These are phyloP conservation scores for Aspergillus olivimuriae DNA, from an alignment of 495 filamentous ascomycete species.

Conservation along the genomic window DNA sequence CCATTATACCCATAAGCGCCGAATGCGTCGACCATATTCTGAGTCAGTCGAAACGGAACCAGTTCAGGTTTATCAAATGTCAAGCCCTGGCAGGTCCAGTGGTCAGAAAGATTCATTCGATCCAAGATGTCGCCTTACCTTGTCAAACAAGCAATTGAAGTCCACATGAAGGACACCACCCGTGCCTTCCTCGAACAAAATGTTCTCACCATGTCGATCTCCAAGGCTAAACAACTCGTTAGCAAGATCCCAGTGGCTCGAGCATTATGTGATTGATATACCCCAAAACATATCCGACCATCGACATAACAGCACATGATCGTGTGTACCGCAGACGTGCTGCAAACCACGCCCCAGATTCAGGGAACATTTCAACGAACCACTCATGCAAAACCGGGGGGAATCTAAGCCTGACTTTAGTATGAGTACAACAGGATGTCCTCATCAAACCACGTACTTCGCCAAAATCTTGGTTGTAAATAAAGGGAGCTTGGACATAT, in stretches of 20 bases:
- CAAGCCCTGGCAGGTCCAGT: slow-evolving; percentile 49
- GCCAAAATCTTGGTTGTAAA: slow-evolving; percentile 63
- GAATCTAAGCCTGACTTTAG: no score
- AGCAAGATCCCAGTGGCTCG: not conserved
- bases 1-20: slow-evolving; percentile 85
- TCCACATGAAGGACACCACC: slow-evolving; percentile 96
- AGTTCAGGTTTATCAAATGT: slow-evolving; percentile 92
- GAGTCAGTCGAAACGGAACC: slow-evolving; percentile 96
- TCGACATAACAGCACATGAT: slow-evolving; percentile 94
- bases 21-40: slow-evolving; percentile 97
- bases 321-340: slow-evolving; percentile 88
- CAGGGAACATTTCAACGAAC: slow-evolving; percentile 93
- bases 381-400: slow-evolving; percentile 83
- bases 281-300: slow-evolving; percentile 92
- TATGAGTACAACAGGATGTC: no score
- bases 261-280: slow-evolving; percentile 13
- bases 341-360: slow-evolving; percentile 84
- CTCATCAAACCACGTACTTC: slow-evolving; percentile 36
- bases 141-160: slow-evolving; percentile 99
- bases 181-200: slow-evolving; percentile 88
- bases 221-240: slow-evolving; percentile 52
- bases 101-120: not conserved
- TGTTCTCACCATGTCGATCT: slow-evolving; percentile 97
- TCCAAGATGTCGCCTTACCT: slow-evolving; percentile 32
- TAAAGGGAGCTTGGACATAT: slow-evolving; percentile 49